These are phyloP conservation scores for Phytophthora colocasiae DNA, from an alignment of 352 stramenopile genomes.

Conservation along the genomic window DNA sequence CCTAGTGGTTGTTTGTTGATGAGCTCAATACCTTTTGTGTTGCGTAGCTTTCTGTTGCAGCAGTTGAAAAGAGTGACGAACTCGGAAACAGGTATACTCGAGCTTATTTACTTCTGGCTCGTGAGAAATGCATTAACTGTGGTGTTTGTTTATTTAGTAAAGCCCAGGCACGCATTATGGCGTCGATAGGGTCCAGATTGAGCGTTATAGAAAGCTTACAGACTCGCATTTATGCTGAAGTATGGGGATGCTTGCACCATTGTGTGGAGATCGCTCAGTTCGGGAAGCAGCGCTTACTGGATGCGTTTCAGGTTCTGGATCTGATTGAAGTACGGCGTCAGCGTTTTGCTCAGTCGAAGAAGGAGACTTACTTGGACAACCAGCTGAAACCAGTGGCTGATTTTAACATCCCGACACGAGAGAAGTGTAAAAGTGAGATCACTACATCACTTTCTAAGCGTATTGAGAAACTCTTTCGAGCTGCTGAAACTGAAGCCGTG, in stretches of 20 bases:
- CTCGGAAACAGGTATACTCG: constrained; percentile 62
- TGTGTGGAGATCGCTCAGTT: constrained; percentile 86
- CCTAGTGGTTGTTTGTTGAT: background rate
- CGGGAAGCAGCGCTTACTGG: constrained; percentile 64
- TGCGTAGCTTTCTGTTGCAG: constrained; percentile 61
- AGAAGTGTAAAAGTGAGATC: constrained; percentile 74
- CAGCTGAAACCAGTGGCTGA: constrained; percentile 53
- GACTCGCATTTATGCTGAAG: constrained; percentile 72
- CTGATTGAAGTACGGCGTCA: constrained; percentile 75
- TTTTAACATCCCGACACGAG: constrained; percentile 51
- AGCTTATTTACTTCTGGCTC: background rate
- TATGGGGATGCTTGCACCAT: constrained; percentile 84
- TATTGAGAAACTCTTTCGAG: constrained; percentile 72
- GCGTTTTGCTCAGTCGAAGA: constrained; percentile 61
- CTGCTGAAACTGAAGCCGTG: constrained; percentile 56
- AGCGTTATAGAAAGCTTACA: constrained; percentile 66
- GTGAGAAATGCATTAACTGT: background rate
- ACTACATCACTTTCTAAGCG: constrained; percentile 56
- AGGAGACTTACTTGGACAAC: constrained; percentile 72
- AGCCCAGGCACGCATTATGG: constrained; percentile 67
- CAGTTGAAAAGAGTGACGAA: constrained; percentile 74
- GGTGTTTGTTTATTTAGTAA: constrained; percentile 46
- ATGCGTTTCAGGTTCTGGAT: constrained; percentile 80
- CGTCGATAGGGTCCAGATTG: constrained; percentile 73
- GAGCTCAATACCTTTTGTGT: background rate